Evolutionary conservation across 176 grass and related monocot species (phyloP).

Genomic region (Rhynchospora pubera): DNA sequence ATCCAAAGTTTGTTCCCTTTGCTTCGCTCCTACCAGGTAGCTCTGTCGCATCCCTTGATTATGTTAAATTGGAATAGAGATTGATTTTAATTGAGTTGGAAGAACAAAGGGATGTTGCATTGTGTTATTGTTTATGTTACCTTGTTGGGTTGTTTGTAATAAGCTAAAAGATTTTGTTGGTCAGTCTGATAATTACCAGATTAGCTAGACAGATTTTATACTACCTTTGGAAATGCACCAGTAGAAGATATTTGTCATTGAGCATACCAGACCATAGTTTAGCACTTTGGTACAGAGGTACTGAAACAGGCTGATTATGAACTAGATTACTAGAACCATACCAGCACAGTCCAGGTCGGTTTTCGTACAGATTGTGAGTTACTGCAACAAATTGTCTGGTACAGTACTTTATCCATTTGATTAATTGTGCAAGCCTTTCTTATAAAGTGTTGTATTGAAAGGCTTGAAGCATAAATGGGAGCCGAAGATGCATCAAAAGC

Average conservation of each 20-base stretch:
- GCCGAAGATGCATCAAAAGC: constrained; percentile 29
- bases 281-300: neutral
- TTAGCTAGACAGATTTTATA: neutral
- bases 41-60: neutral
- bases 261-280: neutral
- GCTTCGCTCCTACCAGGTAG: neutral
- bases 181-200: neutral
- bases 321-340: neutral
- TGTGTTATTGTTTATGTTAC: neutral
- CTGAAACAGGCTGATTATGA: neutral
- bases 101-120: neutral
- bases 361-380: neutral
- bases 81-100: neutral
- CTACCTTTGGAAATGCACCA: neutral
- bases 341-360: neutral
- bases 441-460: no score
- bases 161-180: neutral
- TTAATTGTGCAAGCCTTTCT: neutral
- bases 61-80: neutral
- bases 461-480: constrained; percentile 35
- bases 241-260: neutral
- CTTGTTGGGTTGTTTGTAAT: neutral
- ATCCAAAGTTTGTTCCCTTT: neutral
- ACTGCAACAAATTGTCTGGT: neutral
- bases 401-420: neutral